Evolutionary conservation across 495 filamentous ascomycete species (phyloP).

Genomic region (Podospora anserina): DNA sequence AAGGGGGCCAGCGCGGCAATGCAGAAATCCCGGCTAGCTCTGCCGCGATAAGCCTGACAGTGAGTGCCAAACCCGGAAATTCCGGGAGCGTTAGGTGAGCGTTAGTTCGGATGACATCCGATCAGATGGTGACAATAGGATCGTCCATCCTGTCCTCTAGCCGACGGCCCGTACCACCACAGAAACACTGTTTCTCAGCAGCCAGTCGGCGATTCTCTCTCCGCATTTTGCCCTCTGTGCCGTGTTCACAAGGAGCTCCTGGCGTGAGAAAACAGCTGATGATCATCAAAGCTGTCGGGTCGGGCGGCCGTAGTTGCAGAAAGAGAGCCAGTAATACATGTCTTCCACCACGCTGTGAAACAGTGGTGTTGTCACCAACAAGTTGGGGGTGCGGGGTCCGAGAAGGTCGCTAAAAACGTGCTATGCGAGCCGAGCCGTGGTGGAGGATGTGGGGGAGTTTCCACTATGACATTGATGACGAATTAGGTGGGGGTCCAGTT

Average conservation of each 20-base stretch:
- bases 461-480: neutral
- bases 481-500: neutral
- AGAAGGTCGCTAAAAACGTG: neutral
- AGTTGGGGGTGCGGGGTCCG: neutral
- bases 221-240: neutral
- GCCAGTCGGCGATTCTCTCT: neutral
- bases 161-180: neutral
- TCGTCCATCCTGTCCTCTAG: neutral
- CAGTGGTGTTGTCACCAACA: neutral
- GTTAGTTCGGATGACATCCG: neutral
- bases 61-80: neutral
- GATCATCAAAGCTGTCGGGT: neutral
- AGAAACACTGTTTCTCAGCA: neutral
- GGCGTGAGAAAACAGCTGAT: neutral
- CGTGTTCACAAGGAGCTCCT: neutral
- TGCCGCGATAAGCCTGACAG: neutral
- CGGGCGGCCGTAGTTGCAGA: neutral
- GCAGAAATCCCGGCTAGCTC: constrained; percentile 3
- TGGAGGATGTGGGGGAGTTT: neutral
- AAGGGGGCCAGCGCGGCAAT: constrained; percentile 1
- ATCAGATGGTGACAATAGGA: neutral
- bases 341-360: neutral
- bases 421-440: constrained; percentile 9
- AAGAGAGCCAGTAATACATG: neutral
- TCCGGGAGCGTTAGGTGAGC: neutral